Evolutionary conservation across 2,329 filamentous ascomycete species (phyloP), one percentile per base, ranked within the genome.

Genomic region (Clarireedia sp.): DNA sequence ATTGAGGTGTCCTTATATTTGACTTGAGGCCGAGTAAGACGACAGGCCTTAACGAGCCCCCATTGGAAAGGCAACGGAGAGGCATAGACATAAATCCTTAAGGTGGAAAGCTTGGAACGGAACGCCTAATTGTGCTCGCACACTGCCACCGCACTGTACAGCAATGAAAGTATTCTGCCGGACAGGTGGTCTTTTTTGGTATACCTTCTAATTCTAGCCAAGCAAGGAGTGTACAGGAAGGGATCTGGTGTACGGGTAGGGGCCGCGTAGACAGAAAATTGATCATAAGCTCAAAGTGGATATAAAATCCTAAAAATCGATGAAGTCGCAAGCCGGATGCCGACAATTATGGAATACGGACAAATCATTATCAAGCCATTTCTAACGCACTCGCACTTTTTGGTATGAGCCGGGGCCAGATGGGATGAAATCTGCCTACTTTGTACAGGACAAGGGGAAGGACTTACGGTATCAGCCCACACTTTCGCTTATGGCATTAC

Each of bases 1-100:
- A 60, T 59, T 62, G 65, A 70, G 65, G 66, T 70, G 69, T 64
- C 66, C 66, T 68, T 47, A 53, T 43, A 57, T 56, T 62, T 24
- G 57, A 51, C 55, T 60, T 66, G 60, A 64, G 62, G 60, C 65
- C 60, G 57, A 62, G 57, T 52, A 59, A 51, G 50, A 59, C 40
- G 24, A 55, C 60, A 61, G 61, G 63, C 59, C 52, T 64, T 66
- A 67, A 66, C 60, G 63, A 63, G 58, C 59, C 57, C 57, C 60
- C 60, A 55, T 61, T 54, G 52, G 61, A 58, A 59, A 60, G 24
- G 48, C 46, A 63, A 56, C 60, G 64, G 52, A 66, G 56, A 64
- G 57, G 51, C 56, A 62, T 60, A 57, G 63, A 56, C 63, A 64
- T 65, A 56, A 60, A 61, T 19, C 12, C 17, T 60, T 60, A 48